Base-by-base conservation (phyloP, 192 early-diverging fungal genomes). In the Backusella sp. region DNA sequence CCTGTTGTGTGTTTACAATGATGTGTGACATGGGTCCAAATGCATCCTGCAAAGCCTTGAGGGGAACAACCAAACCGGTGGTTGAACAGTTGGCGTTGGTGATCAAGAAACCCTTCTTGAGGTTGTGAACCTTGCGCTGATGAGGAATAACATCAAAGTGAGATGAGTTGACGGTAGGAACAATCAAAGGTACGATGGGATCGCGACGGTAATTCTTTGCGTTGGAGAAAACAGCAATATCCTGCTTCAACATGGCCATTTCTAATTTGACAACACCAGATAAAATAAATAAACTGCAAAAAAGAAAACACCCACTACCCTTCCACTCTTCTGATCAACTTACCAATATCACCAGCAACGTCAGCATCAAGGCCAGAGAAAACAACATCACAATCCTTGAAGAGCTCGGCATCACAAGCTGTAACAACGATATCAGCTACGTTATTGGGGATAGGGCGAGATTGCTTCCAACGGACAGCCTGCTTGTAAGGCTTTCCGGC, bases 11-110 rank as follows among this genome's bases (percentile, higher is more conserved):
- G 21, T 90, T 89, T 42, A 99, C 98, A 19, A 95, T 84, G 30
- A 96, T 90, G 52, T 88, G 87, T 52, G 83, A 85, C 44, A 97
- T 65, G 26, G 96, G 95, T 5, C 98, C 98, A 83, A 97, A 99
- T 49, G 87, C 89, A 81, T 98, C 94, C 81, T 96, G 91, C 70
- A 98, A 86, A 14, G 97, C 93, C 81, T 93, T 94, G 68, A 96
- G 83, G 2, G 91, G 90, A 70, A 97, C 95, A 15, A 97, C 96
- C 39, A 99, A 88, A 26, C 98, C 98, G 4, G 98, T 95, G 56
- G 98, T 96, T n/a, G 98, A 97, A 86, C 98, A 99, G 87, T 99
- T 99, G 59, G 96, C 94, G 87, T 98, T 99, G 28, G 98, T 98
- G 69, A 98, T 90, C 26, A 99, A 81, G 81, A 97, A 96, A 49